Conservation (phyloP, 2,329 filamentous ascomycete genomes). For the Knufia fluminis region DNA sequence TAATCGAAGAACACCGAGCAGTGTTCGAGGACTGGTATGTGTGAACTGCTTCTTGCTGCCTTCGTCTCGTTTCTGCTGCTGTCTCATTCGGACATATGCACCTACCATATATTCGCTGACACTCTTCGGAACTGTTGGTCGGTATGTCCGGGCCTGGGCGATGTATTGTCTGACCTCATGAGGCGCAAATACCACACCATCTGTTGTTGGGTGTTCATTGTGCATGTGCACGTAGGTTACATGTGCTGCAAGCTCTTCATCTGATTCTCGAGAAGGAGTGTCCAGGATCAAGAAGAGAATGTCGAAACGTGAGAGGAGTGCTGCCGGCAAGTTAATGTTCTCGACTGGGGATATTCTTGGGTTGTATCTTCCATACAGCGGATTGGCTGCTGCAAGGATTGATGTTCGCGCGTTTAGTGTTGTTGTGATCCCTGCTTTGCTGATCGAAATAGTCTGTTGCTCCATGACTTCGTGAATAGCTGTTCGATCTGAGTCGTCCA, state of each 20-base stretch:
- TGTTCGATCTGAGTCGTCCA: slow-evolving; percentile 68
- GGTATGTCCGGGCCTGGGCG: slow-evolving; percentile 79
- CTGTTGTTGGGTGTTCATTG: slow-evolving; percentile 74
- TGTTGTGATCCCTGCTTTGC: slow-evolving; percentile 90
- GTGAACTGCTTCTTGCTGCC: slow-evolving; percentile 85
- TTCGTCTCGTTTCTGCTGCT: slow-evolving; percentile 81
- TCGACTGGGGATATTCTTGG: slow-evolving; percentile 93
- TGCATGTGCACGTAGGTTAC: slow-evolving; percentile 97
- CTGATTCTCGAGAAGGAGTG: slow-evolving; percentile 77
- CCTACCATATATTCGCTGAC: slow-evolving; percentile 96
- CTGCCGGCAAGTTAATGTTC: slow-evolving; percentile 98
- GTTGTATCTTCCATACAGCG: slow-evolving; percentile 95
- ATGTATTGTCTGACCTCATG: slow-evolving; percentile 95
- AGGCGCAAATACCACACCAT: slow-evolving; percentile 73
- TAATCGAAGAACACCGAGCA: slow-evolving; percentile 84
- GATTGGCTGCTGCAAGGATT: slow-evolving; percentile 92
- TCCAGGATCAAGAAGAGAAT: slow-evolving; percentile 94
- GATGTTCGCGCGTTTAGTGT: slow-evolving; percentile 93
- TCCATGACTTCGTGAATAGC: slow-evolving; percentile 85
- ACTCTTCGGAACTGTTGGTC: slow-evolving; percentile 71
- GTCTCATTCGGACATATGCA: slow-evolving; percentile 89
- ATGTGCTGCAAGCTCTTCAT: slow-evolving; percentile 90
- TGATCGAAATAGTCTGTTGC: slow-evolving; percentile 75
- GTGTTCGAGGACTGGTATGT: slow-evolving; percentile 85
- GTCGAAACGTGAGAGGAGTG: slow-evolving; percentile 92